Evolutionary conservation across 108 stramenopile species (phyloP).

Genomic region (Poteriospumella lacustris): DNA sequence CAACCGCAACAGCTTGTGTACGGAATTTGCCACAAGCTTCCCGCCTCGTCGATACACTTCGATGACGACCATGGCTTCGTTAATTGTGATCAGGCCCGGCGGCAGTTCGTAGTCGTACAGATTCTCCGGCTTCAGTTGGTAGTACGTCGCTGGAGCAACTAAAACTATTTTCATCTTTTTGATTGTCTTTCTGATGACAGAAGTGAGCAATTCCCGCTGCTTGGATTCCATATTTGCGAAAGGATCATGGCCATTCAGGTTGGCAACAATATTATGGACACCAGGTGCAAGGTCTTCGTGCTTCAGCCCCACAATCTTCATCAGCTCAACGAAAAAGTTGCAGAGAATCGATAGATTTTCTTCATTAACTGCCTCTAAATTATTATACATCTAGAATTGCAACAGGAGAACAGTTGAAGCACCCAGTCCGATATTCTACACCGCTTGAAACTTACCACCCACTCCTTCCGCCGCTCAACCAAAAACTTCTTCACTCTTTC

Average conservation of each 20-base stretch:
- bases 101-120: conserved; percentile 18
- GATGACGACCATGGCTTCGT: neutral
- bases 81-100: neutral
- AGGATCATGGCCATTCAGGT: too few species aligned
- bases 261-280: too few species aligned
- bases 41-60: conserved; percentile 3
- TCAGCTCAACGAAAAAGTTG: too few species aligned
- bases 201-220: too few species aligned
- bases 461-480: neutral
- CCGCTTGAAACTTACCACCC: neutral
- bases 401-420: too few species aligned
- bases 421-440: too few species aligned
- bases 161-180: neutral
- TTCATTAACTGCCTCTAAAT: neutral
- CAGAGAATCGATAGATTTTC: neutral
- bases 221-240: too few species aligned
- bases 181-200: too few species aligned
- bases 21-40: neutral
- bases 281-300: too few species aligned
- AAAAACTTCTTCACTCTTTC: neutral
- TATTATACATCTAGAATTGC: neutral
- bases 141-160: neutral
- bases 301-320: too few species aligned
- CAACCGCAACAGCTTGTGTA: conserved; percentile 22
- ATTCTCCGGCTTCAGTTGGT: neutral